Percentiles rank a stretch among this genome's conserved stretches.
Conservation (phyloP, 2,329 filamentous ascomycete species). For the Fonsecaea monophora region DNA sequence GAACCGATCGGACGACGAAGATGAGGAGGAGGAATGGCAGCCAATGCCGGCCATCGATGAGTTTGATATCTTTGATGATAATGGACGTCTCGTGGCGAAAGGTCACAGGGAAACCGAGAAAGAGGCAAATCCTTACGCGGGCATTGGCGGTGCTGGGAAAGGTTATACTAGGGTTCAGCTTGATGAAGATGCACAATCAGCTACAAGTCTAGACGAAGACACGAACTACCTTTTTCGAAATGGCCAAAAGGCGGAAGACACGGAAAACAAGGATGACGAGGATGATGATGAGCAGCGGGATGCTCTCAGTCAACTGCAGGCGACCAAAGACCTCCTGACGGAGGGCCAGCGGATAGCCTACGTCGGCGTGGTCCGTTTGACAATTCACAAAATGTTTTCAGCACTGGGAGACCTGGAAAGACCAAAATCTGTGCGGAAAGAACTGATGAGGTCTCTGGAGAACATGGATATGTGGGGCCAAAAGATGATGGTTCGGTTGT, state of each 20-base stretch:
- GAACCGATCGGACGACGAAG: constrained; percentile 58
- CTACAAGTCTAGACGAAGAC: constrained; percentile 96
- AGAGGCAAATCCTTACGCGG: constrained; percentile 65
- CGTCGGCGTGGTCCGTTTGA: constrained; percentile 84
- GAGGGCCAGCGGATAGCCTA: constrained; percentile 97
- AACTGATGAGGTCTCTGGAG: constrained; percentile 72
- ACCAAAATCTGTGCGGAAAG: constrained; percentile 74
- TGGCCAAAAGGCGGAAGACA: constrained; percentile 58
- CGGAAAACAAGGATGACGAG: constrained; percentile 65
- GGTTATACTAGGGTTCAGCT: constrained; percentile 95
- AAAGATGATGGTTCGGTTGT: constrained; percentile 95
- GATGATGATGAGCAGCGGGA: constrained; percentile 82
- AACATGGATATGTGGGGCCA: constrained; percentile 94
- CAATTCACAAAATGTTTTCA: constrained; percentile 77
- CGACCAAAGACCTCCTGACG: constrained; percentile 92
- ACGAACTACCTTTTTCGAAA: constrained; percentile 94
- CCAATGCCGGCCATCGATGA: constrained; percentile 91
- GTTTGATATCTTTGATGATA: constrained; percentile 95
- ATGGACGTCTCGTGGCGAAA: constrained; percentile 82
- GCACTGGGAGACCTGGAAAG: constrained; percentile 68
- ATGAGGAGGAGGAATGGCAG: constrained; percentile 75
- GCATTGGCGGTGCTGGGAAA: constrained; percentile 81
- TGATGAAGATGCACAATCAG: constrained; percentile 92
- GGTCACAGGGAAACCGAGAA: constrained; percentile 75
- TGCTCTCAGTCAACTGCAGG: constrained; percentile 86